phyloP scores from a whole-genome alignment of 2,329 filamentous ascomycete genomes.

The Polychaeton citri region DNA sequence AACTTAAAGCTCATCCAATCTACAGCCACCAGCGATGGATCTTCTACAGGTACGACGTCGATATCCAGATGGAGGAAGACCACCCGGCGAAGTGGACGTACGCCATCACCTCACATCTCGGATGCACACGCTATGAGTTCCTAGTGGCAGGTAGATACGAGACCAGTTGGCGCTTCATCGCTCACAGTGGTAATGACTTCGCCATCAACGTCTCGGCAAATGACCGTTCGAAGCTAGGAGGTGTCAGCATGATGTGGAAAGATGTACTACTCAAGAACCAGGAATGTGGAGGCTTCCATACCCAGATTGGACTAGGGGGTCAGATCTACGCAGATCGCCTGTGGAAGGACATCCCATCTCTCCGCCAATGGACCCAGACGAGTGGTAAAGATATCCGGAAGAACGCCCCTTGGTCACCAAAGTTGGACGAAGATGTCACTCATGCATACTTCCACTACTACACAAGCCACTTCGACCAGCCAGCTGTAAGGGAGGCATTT shows the following conservation, averaged over 20 bases:
- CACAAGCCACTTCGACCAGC: conserved; percentile 95
- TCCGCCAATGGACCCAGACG: conserved; percentile 91
- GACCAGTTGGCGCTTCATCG: conserved; percentile 88
- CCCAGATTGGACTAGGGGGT: conserved; percentile 80
- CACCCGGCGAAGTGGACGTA: conserved; percentile 85
- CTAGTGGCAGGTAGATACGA: conserved; percentile 82
- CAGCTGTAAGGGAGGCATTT: conserved; percentile 85
- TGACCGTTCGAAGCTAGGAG: conserved; percentile 74
- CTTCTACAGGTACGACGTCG: conserved; percentile 89
- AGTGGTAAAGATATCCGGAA: conserved; percentile 88
- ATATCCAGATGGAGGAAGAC: conserved; percentile 74
- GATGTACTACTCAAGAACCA: conserved; percentile 95
- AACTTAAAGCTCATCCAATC: conserved; percentile 70
- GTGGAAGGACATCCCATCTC: conserved; percentile 87
- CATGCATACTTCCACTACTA: conserved; percentile 99
- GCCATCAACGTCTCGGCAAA: conserved; percentile 73
- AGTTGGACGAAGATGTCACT: conserved; percentile 86
- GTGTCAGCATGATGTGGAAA: conserved; percentile 95
- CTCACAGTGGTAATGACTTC: conserved; percentile 94
- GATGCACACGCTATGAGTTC: conserved; percentile 97
- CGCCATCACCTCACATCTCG: conserved; percentile 89
- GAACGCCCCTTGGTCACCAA: conserved; percentile 80
- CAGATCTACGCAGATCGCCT: conserved; percentile 92
- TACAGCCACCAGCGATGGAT: conserved; percentile 85
- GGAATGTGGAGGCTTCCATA: conserved; percentile 90